Base-by-base conservation (phyloP, 495 filamentous ascomycete genomes). In the Friedmanniomyces simplex region DNA sequence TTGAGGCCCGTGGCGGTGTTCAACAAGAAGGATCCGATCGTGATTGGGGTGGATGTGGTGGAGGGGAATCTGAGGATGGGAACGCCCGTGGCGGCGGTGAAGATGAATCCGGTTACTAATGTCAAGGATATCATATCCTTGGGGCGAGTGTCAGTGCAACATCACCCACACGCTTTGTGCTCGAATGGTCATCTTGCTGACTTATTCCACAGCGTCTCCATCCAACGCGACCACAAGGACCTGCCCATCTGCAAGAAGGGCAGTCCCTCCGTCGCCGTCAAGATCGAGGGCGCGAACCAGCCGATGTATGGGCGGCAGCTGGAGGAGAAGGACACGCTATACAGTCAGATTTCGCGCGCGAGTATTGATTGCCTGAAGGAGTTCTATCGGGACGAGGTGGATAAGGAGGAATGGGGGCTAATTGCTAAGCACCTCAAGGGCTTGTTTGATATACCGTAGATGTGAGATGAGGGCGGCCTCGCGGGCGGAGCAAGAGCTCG, bases 191-290 rank as follows among this genome's bases (percentile, higher is more conserved):
- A n/a, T n/a, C n/a, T 26, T 39, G 24, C 41, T 58, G 47, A 60
- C 52, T 12, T 26, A 52, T n/a, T 55, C 67, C 54, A 54, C 21
- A 24, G 14, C 28, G 52, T 47, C n/a, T 54, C 65, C 95, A 97
- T 99, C 70, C 91, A 97, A 72, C 86, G 94, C 68, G 94, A 99
- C 60, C 94, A 97, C 82, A 99, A 97, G 75, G 79, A 91, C 49
- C 82, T 99, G 64, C 79, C 75, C 12, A 75, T 95, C 48, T 91
- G 87, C 75, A 99, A 97, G 75, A 91, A 89, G 74, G 94, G 91
- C 56, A 88, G 95, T 66, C 94, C 93, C 32, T 95, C 90, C 6
- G 93, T 97, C 16, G 93, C 93, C 24, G 78, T 99, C 73, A 99
- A 99, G 81, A 90, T 99, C 67, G 93, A 99, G 74, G 91, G 90